These are phyloP conservation scores for Cyclocybe aegerita DNA, from an alignment of 768 basidiomycete species.

Conservation along the genomic window DNA sequence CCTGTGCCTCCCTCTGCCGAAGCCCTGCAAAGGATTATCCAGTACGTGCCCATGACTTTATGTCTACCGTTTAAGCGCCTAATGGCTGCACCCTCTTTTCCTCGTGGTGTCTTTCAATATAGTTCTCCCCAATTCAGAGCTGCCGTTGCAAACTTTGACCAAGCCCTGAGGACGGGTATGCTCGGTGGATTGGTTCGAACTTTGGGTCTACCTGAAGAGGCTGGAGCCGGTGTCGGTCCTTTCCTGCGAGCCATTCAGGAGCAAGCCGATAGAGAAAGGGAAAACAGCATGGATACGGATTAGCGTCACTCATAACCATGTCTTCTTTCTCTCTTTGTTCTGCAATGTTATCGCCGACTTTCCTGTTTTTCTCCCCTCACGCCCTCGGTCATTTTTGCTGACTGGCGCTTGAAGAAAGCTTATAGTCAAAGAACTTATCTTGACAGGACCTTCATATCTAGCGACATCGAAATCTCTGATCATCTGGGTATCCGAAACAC, in stretches of 20 bases:
- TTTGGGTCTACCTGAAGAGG: conserved; percentile 83
- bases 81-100: neutral
- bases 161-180: conserved; percentile 80
- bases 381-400: too few relatives aligned
- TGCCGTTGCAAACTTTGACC: conserved; percentile 79
- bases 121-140: conserved; percentile 81
- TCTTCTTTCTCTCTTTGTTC: neutral
- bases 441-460: neutral
- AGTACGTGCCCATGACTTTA: conserved; percentile 26
- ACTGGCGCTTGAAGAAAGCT: too few relatives aligned
- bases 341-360: conserved; percentile 1
- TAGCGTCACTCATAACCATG: conserved; percentile 1
- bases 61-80: neutral
- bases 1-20: conserved; percentile 68
- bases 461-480: too few relatives aligned
- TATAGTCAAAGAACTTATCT: conserved; percentile 2
- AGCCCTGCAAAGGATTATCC: conserved; percentile 70
- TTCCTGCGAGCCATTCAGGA: conserved; percentile 82
- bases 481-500: too few relatives aligned
- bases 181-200: conserved; percentile 73
- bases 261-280: conserved; percentile 56
- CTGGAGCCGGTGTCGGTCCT: conserved; percentile 72
- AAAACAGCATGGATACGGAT: conserved; percentile 75
- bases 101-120: neutral
- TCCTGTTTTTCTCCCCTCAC: neutral